Conservation (phyloP, 805 yeast species). For the Candida vartiovaarae region DNA sequence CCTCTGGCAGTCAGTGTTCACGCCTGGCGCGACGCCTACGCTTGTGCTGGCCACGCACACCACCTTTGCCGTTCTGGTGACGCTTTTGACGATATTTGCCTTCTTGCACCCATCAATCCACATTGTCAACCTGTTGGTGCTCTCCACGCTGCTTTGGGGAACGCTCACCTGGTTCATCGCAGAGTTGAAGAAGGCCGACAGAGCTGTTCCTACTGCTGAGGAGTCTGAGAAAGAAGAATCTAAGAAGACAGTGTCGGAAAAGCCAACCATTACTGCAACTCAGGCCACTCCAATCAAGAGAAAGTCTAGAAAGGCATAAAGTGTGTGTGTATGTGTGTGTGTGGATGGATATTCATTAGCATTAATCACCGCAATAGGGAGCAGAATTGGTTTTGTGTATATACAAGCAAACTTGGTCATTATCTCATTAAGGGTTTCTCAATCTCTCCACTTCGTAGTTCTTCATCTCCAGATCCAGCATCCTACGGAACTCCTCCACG, state of each 20-base stretch:
- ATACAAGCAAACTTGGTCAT: neutral
- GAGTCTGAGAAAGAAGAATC: too few species aligned
- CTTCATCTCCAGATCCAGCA: constrained; percentile 17
- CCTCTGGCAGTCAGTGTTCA: constrained; percentile 84
- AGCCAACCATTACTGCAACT: too few species aligned
- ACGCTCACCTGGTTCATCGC: constrained; percentile 82
- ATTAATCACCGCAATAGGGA: too few species aligned
- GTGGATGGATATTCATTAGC: neutral
- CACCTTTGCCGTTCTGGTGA: constrained; percentile 61
- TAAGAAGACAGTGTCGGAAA: too few species aligned
- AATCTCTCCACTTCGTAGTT: constrained; percentile 17
- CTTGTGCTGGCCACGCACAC: constrained; percentile 82
- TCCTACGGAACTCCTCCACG: constrained; percentile 18
- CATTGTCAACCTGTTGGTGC: constrained; percentile 43
- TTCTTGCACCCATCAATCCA: constrained; percentile 57
- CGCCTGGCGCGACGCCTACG: constrained; percentile 91
- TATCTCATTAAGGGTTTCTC: neutral
- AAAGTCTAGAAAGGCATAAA: neutral
- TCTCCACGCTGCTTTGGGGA: constrained; percentile 65
- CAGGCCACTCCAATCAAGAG: neutral
- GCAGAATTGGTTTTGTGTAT: too few species aligned
- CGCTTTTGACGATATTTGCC: constrained; percentile 51
- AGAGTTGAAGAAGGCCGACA: constrained; percentile 45
- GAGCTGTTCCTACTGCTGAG: too few species aligned
- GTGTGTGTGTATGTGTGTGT: too few species aligned